These are phyloP conservation scores for Smittium culicis DNA, from an alignment of 371 early-diverging fungal genomes.

Conservation along the genomic window DNA sequence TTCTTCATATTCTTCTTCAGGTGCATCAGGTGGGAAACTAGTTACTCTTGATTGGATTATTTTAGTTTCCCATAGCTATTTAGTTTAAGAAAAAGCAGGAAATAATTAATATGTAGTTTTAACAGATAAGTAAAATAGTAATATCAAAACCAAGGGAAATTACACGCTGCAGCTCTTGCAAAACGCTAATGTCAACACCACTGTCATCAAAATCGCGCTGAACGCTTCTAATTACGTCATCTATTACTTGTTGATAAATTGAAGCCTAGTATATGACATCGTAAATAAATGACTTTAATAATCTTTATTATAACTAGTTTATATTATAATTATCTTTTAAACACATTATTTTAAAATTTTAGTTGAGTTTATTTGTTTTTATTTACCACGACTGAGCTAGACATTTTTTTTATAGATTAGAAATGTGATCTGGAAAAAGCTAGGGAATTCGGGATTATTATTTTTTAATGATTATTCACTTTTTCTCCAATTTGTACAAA, in stretches of 20 bases:
- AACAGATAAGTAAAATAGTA: not conserved
- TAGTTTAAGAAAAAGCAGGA: slow-evolving; percentile 25
- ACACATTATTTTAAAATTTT: too few relatives aligned
- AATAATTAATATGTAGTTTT: not conserved
- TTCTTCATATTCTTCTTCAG: slow-evolving; percentile 27
- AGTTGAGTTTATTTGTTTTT: too few relatives aligned
- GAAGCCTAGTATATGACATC: slow-evolving; percentile 38
- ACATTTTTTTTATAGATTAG: too few relatives aligned
- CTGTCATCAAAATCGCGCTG: slow-evolving; percentile 77
- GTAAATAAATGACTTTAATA: too few relatives aligned
- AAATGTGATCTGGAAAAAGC: too few relatives aligned
- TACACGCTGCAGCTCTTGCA: slow-evolving; percentile 78
- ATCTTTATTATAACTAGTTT: too few relatives aligned
- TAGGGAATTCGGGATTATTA: too few relatives aligned
- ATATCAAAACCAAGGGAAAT: slow-evolving; percentile 6
- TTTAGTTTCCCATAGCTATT: slow-evolving; percentile 67
- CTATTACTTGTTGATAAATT: slow-evolving; percentile 81
- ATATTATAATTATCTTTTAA: too few relatives aligned
- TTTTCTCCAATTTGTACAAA: too few relatives aligned
- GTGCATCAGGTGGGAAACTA: slow-evolving; percentile 45
- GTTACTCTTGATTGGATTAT: slow-evolving; percentile 62
- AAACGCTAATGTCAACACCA: slow-evolving; percentile 76
- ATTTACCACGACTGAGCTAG: too few relatives aligned
- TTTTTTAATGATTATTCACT: too few relatives aligned
- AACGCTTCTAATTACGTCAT: slow-evolving; percentile 82